Base-by-base conservation (phyloP, 1,284 basidiomycete genomes). In the Fomitopsis schrenkii region DNA sequence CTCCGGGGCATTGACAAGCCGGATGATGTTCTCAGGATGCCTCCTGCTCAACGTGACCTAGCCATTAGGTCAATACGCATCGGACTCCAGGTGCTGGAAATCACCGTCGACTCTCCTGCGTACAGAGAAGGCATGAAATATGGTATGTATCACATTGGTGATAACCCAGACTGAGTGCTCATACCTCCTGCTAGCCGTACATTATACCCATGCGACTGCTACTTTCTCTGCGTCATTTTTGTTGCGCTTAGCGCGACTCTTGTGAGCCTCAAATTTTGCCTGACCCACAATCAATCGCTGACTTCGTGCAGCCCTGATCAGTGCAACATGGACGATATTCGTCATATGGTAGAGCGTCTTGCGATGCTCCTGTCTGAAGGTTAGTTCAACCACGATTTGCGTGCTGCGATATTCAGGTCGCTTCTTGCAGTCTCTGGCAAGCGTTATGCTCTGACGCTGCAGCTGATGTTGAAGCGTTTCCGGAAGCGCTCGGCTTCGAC, bases 101-200 rank as follows among this genome's bases (percentile, higher is more conserved):
- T 91, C 59, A 93, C 87, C 4, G 84, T 90, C 60, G 89, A 85
- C 66, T 91, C 88, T 10, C 85, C 83, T 17, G 82, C 93, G 52
- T 97, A 97, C 70, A 83, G 93, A 66, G 91, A 94, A 71, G 91
- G 92, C 19, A 89, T 97, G 82, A 92, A 91, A 80, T 96, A 94
- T 70, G 91, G 90, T 89, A 70, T 58, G 82, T 74, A 55, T 2
- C 19, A 15, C 45, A 17, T 41, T 5, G 5, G 10, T n/a, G 6
- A 14, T 35, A 22, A 12, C 7, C 4, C 8, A 26, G 17, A 33
- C n/a, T 17, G 17, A 10, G 14, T 41, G 22, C 65, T 61, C 42
- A 62, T 17, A 70, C 61, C 57, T 71, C 70, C 63, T 66, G 55
- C 70, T 69, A 92, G 94, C 91, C 38, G 92, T 94, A 41, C 89